Base-by-base conservation (phyloP, 2,329 filamentous ascomycete genomes). In the Venturia oleaginea region DNA sequence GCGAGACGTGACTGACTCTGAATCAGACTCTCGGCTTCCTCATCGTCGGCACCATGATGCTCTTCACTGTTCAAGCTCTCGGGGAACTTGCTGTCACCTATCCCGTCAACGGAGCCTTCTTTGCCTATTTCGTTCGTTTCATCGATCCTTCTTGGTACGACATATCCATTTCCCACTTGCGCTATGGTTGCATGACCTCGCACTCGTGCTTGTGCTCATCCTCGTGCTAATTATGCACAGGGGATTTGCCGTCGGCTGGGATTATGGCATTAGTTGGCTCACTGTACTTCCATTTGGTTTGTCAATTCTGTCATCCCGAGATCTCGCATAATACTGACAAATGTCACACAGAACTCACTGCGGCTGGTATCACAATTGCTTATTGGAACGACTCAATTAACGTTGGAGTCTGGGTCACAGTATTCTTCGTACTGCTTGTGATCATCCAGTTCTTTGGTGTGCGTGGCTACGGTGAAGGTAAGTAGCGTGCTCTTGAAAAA, bases 81-180 rank as follows among this genome's bases (percentile, higher is more conserved):
- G 76, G 74, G 46, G 76, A 78, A 64, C 68, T 78, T 63, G 74
- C 76, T 30, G 72, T 76, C 62, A 67, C 77, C 67, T 78, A 76
- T 65, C 76, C 76, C 1, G 72, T 77, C 51, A 75, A 75, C 64
- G 76, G 76, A 54, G 75, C 74, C 42, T 77, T 77, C 68, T 76
- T 73, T 67, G 72, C 72, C 48, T 77, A 76, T 69, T 73, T 74
- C 11, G 64, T 68, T 66, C 77, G 78, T 68, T 80, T 80, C 68
- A 77, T 80, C 66, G 76, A 79, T 71, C 77, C 77, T 46, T 82
- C 70, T 68, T 82, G 74, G 74, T 64, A 48, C 55, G 62, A 37
- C 30, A 43, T 61, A 6, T 37, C 37, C 13, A 30, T 6, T 24
- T 19, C 6, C 30, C 43, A 38, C 42, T 42, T n/a, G 34, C 34